Evolutionary conservation across 495 filamentous ascomycete species (phyloP).

Genomic region (Hypoxylon crocopeplum): DNA sequence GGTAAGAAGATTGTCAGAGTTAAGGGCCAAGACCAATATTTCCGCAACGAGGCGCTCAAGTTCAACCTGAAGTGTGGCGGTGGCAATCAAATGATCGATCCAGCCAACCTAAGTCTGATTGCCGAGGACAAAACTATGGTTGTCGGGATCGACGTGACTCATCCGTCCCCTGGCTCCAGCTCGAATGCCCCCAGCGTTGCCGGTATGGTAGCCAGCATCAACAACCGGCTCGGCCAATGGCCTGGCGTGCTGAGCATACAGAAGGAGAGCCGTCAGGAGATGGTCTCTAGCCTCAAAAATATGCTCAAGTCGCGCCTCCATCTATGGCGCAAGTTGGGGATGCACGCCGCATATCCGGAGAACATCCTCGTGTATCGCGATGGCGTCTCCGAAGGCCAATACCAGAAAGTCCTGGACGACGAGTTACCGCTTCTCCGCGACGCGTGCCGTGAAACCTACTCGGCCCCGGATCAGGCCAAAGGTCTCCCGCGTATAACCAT

Average conservation of each 20-base stretch:
- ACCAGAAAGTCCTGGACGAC: conserved; percentile 57
- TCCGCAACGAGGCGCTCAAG: conserved; percentile 70
- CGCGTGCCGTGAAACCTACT: conserved; percentile 63
- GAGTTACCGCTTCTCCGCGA: conserved; percentile 64
- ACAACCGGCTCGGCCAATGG: conserved; percentile 64
- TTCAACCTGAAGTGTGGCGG: conserved; percentile 80
- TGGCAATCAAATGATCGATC: conserved; percentile 63
- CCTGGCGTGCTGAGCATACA: conserved; percentile 64
- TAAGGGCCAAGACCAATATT: conserved; percentile 45
- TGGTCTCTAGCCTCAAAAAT: conserved; percentile 60
- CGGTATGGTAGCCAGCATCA: conserved; percentile 68
- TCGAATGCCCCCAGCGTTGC: conserved; percentile 67
- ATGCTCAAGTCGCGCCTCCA: too few species aligned
- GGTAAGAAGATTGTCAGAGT: conserved; percentile 56
- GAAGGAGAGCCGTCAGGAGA: conserved; percentile 55
- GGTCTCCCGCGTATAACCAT: conserved; percentile 60
- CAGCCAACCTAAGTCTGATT: conserved; percentile 55
- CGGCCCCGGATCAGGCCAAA: conserved; percentile 44
- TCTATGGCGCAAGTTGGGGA: too few species aligned
- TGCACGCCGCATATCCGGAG: conserved; percentile 62
- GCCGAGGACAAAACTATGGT: conserved; percentile 71
- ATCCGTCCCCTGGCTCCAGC: conserved; percentile 70
- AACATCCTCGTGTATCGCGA: conserved; percentile 82
- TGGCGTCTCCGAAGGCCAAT: conserved; percentile 81
- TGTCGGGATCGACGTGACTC: conserved; percentile 79